These are phyloP conservation scores for Colletotrichum gigasporum DNA, from an alignment of 2,329 filamentous ascomycete genomes.

Conservation along the genomic window DNA sequence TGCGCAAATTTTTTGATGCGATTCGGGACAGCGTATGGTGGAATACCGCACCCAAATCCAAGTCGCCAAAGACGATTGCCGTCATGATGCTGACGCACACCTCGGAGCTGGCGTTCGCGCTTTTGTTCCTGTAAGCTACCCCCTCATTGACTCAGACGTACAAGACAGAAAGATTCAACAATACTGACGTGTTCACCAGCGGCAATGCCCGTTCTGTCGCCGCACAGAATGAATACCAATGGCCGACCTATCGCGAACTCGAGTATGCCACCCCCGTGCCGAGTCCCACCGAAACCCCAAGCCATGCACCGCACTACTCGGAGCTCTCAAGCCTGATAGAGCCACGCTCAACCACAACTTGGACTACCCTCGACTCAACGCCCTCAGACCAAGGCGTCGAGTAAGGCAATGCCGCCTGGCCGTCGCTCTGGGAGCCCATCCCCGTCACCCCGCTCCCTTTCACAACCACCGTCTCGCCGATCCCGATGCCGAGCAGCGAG, in stretches of 20 bases:
- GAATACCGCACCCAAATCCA: too few relatives aligned
- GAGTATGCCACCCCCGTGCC: conserved; percentile 2
- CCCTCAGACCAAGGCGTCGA: background rate
- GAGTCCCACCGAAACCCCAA: background rate
- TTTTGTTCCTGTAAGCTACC: background rate
- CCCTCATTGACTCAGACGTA: too few relatives aligned
- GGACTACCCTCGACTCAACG: background rate
- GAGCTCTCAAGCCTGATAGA: background rate
- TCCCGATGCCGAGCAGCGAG: conserved; percentile 62
- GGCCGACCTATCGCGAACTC: background rate
- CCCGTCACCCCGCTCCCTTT: conserved; percentile 38
- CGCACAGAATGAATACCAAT: background rate
- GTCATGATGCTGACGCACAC: too few relatives aligned
- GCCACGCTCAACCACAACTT: conserved; percentile 1
- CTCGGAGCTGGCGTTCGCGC: too few relatives aligned
- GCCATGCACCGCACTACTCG: background rate
- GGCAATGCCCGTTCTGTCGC: background rate
- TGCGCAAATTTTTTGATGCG: too few relatives aligned
- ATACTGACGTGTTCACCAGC: background rate
- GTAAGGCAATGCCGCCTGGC: conserved; percentile 44
- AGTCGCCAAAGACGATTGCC: too few relatives aligned
- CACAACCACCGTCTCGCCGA: conserved; percentile 62
- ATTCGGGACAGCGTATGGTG: too few relatives aligned
- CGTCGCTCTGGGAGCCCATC: conserved; percentile 45
- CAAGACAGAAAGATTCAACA: background rate